These are phyloP conservation scores for Aphanomyces invadans DNA, from an alignment of 352 stramenopile genomes.

Conservation along the genomic window DNA sequence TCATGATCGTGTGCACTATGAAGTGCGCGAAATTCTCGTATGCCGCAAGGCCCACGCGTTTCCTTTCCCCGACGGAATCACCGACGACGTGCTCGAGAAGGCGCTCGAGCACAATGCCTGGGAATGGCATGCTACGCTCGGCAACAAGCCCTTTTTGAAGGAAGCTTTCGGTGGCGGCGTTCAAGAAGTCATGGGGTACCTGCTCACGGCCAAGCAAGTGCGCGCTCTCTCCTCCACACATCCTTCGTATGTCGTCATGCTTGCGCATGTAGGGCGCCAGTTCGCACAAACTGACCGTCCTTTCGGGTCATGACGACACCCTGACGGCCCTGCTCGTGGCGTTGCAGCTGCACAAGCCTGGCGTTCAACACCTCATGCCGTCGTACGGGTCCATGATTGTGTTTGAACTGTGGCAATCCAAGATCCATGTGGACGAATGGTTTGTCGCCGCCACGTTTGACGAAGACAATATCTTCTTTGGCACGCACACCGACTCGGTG, in stretches of 20 bases:
- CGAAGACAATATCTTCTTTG: conserved; percentile 43
- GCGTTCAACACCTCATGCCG: conserved; percentile 35
- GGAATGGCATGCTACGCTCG: conserved; percentile 66
- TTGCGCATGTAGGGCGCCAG: conserved; percentile 8
- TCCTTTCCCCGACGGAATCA: conserved; percentile 43
- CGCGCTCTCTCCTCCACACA: too few relatives aligned
- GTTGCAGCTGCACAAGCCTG: conserved; percentile 46
- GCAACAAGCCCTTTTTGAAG: conserved; percentile 58
- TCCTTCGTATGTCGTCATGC: too few relatives aligned
- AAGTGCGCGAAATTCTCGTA: conserved; percentile 71
- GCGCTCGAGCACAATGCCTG: conserved; percentile 65
- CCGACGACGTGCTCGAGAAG: conserved; percentile 49
- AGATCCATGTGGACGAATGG: conserved; percentile 31
- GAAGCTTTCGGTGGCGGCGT: conserved; percentile 54
- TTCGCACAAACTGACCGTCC: conserved; percentile 57
- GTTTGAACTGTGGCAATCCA: conserved; percentile 56
- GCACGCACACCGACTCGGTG: conserved; percentile 34
- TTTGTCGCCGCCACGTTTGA: conserved; percentile 54
- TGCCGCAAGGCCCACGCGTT: conserved; percentile 54
- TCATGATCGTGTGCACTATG: not conserved
- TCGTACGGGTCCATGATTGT: conserved; percentile 65
- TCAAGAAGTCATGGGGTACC: conserved; percentile 45
- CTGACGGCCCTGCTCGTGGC: conserved; percentile 62
- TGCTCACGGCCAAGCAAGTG: conserved; percentile 26
- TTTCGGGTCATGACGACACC: conserved; percentile 78